phyloP scores from a whole-genome alignment of 495 filamentous ascomycete genomes.

The Apiosordaria backusii region DNA sequence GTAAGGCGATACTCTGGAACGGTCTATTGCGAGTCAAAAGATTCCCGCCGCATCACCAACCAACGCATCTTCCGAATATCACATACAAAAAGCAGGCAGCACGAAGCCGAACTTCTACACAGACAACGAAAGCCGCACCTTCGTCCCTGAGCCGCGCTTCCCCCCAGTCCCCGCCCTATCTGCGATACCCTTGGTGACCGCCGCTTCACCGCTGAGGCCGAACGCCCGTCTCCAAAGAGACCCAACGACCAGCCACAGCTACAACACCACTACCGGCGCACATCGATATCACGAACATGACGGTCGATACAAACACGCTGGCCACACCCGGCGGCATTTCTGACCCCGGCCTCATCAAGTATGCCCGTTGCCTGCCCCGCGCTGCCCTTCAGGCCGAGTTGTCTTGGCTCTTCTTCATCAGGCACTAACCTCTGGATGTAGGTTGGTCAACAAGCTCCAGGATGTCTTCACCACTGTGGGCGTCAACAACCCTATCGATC shows the following conservation, averaged over 20 bases:
- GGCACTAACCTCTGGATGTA: constrained; percentile 40
- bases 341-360: constrained; percentile 59
- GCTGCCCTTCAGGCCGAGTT: not conserved
- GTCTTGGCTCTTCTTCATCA: constrained; percentile 12
- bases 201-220: not conserved
- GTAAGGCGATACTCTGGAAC: constrained; percentile 11
- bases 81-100: not conserved
- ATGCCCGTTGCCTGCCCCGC: constrained; percentile 14
- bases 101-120: not conserved
- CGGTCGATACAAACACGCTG: constrained; percentile 34
- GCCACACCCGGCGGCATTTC: constrained; percentile 51
- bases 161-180: not conserved
- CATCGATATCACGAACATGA: constrained; percentile 23
- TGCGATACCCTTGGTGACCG: not conserved
- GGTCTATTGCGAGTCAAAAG: constrained; percentile 19
- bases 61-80: not conserved
- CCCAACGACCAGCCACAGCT: not conserved
- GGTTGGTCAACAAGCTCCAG: constrained; percentile 97
- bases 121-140: not conserved
- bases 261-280: not conserved
- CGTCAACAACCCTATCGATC: constrained; percentile 98
- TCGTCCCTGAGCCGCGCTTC: not conserved
- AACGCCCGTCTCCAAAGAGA: not conserved
- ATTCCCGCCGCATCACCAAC: constrained; percentile 14
- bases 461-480: constrained; percentile 99